phyloP scores from a whole-genome alignment of 768 basidiomycete genomes.

The Boletus rufocinnamomeus region DNA sequence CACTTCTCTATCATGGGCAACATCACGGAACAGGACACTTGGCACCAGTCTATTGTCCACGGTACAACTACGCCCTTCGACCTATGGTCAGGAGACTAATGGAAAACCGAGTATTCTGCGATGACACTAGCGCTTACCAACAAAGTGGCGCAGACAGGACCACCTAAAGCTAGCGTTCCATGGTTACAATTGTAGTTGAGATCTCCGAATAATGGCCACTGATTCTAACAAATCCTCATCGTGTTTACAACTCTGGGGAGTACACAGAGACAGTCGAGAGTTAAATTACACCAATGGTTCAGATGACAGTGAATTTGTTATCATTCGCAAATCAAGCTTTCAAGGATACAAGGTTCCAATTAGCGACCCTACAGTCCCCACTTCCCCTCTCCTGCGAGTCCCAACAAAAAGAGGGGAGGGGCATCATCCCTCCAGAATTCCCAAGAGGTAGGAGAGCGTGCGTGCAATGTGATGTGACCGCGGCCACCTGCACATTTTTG shows the following conservation, averaged over 20 bases:
- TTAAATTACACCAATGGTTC: too few relatives aligned
- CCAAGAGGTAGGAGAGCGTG: constrained; percentile 30
- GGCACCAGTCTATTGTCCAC: background rate
- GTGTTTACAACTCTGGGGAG: background rate
- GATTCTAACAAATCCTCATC: background rate
- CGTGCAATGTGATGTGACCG: constrained; percentile 26
- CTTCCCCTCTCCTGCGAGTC: constrained; percentile 22
- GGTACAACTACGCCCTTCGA: background rate
- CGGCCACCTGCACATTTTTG: constrained; percentile 17
- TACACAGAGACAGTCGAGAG: background rate
- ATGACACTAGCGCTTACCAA: background rate
- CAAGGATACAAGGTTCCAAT: constrained; percentile 28
- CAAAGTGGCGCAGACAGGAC: background rate
- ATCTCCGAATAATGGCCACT: background rate
- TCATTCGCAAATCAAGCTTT: constrained; percentile 23
- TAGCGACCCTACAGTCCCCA: constrained; percentile 28
- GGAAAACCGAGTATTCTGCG: background rate
- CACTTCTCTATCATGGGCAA: background rate
- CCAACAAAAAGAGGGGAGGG: constrained; percentile 25
- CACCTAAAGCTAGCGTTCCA: too few relatives aligned
- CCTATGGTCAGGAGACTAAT: background rate
- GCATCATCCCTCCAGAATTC: constrained; percentile 23
- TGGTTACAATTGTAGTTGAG: too few relatives aligned
- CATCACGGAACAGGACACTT: background rate
- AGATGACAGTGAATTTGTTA: constrained; percentile 4